phyloP scores from a whole-genome alignment of 306 rosid species.

The Cucurbita ficifolia region DNA sequence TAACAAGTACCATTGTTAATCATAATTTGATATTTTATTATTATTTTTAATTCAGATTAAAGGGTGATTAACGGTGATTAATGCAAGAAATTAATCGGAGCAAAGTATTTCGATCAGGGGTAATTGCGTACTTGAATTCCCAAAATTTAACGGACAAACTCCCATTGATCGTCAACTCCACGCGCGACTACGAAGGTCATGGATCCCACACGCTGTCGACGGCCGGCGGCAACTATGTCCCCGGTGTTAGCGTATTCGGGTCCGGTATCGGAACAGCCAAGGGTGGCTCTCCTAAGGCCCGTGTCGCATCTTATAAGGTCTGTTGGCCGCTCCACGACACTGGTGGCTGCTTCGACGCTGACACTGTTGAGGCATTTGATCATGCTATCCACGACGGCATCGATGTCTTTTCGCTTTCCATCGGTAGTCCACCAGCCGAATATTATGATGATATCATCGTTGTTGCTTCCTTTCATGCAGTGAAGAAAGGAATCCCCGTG shows the following conservation, averaged over 20 bases:
- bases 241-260: constrained; percentile 34
- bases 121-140: not conserved
- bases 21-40: no score
- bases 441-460: constrained; percentile 24
- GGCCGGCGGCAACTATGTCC: constrained; percentile 45
- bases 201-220: constrained; percentile 80
- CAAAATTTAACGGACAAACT: not conserved
- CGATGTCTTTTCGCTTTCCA: constrained; percentile 48
- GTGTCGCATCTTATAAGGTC: constrained; percentile 56
- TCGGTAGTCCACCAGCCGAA: constrained; percentile 14
- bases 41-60: not conserved
- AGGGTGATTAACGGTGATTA: not conserved
- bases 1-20: constrained; percentile 13
- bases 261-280: constrained; percentile 52
- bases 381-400: constrained; percentile 60
- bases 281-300: constrained; percentile 66
- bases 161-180: constrained; percentile 7
- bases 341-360: constrained; percentile 38
- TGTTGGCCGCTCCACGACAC: constrained; percentile 51
- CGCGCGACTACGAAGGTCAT: constrained; percentile 43
- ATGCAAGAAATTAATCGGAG: constrained; percentile 56
- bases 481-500: constrained; percentile 30
- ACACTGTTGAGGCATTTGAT: constrained; percentile 49
- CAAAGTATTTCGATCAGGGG: constrained; percentile 60
- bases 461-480: constrained; percentile 55